Conservation (phyloP, 495 filamentous ascomycete species). For the Bathelium albidoporum region DNA sequence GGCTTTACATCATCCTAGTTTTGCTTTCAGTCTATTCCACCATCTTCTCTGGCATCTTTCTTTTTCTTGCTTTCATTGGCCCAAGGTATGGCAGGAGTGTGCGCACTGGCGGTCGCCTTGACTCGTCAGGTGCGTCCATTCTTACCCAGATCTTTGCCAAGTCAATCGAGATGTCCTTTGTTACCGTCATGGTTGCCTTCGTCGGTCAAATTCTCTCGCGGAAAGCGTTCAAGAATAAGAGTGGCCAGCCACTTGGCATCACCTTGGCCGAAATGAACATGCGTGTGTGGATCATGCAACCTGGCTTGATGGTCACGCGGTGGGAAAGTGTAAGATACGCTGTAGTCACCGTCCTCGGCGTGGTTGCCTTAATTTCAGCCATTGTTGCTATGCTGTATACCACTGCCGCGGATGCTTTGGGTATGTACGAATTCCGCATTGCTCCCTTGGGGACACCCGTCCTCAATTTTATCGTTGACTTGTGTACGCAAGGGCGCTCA, state of each 20-base stretch:
- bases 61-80: constrained; percentile 46
- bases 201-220: constrained; percentile 61
- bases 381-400: constrained; percentile 60
- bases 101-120: constrained; percentile 37
- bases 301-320: constrained; percentile 57
- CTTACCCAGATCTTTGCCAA: constrained; percentile 58
- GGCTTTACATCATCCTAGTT: constrained; percentile 48
- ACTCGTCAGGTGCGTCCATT: constrained; percentile 47
- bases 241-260: constrained; percentile 39
- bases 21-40: constrained; percentile 58
- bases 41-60: constrained; percentile 52
- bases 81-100: constrained; percentile 50
- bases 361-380: constrained; percentile 47
- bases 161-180: constrained; percentile 64
- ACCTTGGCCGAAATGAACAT: constrained; percentile 56
- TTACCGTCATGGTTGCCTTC: constrained; percentile 65
- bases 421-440: constrained; percentile 19
- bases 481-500: not conserved
- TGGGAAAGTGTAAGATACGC: constrained; percentile 52
- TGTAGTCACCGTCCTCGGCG: constrained; percentile 47
- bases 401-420: constrained; percentile 58
- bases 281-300: constrained; percentile 49
- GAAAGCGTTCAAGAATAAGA: constrained; percentile 46
- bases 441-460: not conserved
- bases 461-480: not conserved